Conservation (phyloP, 1,139 yeast genomes). For the Geotrichum citri-aurantii region DNA sequence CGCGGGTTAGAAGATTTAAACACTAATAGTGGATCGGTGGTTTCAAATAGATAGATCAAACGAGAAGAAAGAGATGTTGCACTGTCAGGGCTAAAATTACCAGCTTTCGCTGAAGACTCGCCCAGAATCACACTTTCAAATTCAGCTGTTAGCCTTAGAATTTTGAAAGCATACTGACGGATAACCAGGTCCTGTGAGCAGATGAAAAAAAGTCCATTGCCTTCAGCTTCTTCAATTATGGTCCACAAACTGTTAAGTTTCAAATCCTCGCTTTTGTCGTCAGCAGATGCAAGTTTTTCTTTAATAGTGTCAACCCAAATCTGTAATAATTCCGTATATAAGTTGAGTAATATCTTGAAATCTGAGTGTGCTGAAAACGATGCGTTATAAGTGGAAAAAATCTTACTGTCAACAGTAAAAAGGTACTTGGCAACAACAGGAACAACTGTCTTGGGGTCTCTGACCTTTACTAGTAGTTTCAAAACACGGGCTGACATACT, state of each 20-base stretch:
- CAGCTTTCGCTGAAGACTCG: constrained; percentile 11
- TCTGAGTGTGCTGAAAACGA: constrained; percentile 52
- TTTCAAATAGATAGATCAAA: constrained; percentile 69
- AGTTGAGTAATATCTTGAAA: constrained; percentile 54
- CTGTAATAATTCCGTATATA: constrained; percentile 71
- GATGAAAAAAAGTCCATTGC: constrained; percentile 85
- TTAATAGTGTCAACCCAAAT: constrained; percentile 56
- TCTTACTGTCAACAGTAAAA: constrained; percentile 63
- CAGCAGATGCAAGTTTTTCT: constrained; percentile 8
- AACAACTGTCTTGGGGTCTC: constrained; percentile 65
- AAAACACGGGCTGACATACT: constrained; percentile 59
- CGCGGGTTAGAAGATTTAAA: constrained; percentile 46
- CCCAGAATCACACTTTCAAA: constrained; percentile 47
- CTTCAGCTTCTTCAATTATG: constrained; percentile 89
- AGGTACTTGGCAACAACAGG: constrained; percentile 75
- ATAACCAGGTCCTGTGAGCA: constrained; percentile 81
- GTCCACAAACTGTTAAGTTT: constrained; percentile 77
- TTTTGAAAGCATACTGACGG: constrained; percentile 67
- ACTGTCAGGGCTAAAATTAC: constrained; percentile 33
- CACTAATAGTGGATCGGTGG: constrained; percentile 60
- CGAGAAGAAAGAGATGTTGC: constrained; percentile 70
- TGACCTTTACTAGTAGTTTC: constrained; percentile 57
- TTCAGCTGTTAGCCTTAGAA: constrained; percentile 68
- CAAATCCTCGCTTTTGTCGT: constrained; percentile 49
- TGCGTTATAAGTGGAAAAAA: constrained; percentile 38